Conservation (phyloP, 352 stramenopile species). For the Globisporangium apiculatum region DNA sequence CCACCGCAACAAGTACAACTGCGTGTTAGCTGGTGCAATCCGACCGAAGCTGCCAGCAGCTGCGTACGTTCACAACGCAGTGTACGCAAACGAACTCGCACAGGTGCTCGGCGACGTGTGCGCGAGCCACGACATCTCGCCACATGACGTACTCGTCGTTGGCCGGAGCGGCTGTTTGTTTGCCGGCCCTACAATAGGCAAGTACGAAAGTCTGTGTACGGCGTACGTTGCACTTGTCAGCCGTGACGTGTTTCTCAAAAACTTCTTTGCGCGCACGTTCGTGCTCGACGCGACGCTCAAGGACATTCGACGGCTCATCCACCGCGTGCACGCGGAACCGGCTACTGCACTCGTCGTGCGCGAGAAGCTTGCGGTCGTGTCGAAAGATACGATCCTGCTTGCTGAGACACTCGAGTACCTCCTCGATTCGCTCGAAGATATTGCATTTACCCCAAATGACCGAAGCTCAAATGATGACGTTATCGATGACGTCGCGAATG, state of each 20-base stretch:
- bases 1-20: slow-evolving; percentile 97
- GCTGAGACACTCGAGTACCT: slow-evolving; percentile 96
- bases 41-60: slow-evolving; percentile 92
- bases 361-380: slow-evolving; percentile 89
- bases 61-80: slow-evolving; percentile 92
- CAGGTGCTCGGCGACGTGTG: slow-evolving; percentile 93
- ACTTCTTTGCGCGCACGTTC: slow-evolving; percentile 96
- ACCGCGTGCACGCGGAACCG: slow-evolving; percentile 82
- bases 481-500: slow-evolving; percentile 25
- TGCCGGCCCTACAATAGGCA: slow-evolving; percentile 92
- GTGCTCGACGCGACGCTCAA: slow-evolving; percentile 95
- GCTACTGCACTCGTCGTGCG: slow-evolving; percentile 77
- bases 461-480: background rate
- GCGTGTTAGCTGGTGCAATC: slow-evolving; percentile 96
- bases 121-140: slow-evolving; percentile 91
- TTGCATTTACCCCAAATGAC: slow-evolving; percentile 17
- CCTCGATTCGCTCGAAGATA: slow-evolving; percentile 92
- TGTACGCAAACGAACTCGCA: slow-evolving; percentile 96
- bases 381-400: slow-evolving; percentile 93
- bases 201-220: slow-evolving; percentile 94
- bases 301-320: slow-evolving; percentile 89
- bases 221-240: slow-evolving; percentile 94
- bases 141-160: slow-evolving; percentile 94
- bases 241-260: slow-evolving; percentile 97
- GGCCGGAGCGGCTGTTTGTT: slow-evolving; percentile 91